Percentiles rank a stretch among this genome's conserved stretches.
Evolutionary conservation across 805 yeast species (phyloP).

Genomic region (Schwanniomyces polymorphus): DNA sequence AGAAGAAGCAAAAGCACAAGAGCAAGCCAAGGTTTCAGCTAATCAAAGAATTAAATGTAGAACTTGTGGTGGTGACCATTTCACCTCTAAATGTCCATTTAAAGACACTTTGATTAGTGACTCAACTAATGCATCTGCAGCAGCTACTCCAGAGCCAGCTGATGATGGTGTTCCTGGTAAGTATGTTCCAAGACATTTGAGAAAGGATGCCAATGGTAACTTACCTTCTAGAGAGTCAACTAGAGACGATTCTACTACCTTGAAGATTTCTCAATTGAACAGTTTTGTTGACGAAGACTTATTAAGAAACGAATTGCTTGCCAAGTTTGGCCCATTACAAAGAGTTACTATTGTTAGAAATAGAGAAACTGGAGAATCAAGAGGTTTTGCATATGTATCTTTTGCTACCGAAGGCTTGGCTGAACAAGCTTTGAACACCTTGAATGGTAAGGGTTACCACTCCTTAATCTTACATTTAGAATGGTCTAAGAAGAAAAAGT

Average conservation of each 20-base stretch:
- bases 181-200: constrained; percentile 47
- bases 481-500: constrained; percentile 48
- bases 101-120: constrained; percentile 76
- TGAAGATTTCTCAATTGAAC: constrained; percentile 90
- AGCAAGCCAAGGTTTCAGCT: constrained; percentile 36
- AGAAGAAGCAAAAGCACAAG: constrained; percentile 53
- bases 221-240: constrained; percentile 38
- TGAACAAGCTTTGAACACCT: constrained; percentile 67
- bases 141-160: constrained; percentile 28
- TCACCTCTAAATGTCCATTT: constrained; percentile 93
- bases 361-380: constrained; percentile 89
- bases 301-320: constrained; percentile 70
- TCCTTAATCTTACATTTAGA: constrained; percentile 66
- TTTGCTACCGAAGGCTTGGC: constrained; percentile 70
- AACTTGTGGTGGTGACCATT: constrained; percentile 91
- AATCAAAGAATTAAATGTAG: constrained; percentile 68
- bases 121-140: constrained; percentile 41
- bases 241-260: constrained; percentile 83
- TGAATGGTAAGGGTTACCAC: constrained; percentile 92
- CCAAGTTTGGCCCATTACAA: constrained; percentile 62
- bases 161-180: constrained; percentile 26
- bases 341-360: constrained; percentile 86
- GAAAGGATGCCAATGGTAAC: constrained; percentile 43
- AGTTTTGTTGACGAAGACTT: constrained; percentile 79
- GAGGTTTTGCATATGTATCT: constrained; percentile 94